Evolutionary conservation across 495 filamentous ascomycete genomes (phyloP).

Genomic region (Aspergillus saccharolyticus): DNA sequence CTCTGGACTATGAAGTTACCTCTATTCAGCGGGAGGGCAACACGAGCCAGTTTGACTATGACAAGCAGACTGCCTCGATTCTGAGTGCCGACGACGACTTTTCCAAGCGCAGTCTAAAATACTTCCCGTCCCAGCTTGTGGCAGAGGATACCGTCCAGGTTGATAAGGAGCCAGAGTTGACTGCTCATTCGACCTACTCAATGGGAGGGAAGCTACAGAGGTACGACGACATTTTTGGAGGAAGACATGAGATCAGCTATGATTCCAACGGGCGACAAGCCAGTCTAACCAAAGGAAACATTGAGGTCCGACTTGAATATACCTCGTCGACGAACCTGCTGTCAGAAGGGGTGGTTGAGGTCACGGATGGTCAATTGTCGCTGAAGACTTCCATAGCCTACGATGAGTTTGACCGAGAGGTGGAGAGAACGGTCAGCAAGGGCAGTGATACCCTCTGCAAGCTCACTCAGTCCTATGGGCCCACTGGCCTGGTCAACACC

Average conservation of each 20-base stretch:
- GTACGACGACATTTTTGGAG: slow-evolving; percentile 4
- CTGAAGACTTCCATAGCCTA: no score
- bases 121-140: slow-evolving; percentile 2
- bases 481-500: background rate
- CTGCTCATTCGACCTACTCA: background rate
- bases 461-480: background rate
- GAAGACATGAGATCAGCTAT: background rate
- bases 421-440: background rate
- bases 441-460: background rate
- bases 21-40: background rate
- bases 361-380: no score
- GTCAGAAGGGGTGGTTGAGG: no score
- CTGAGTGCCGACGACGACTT: no score
- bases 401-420: slow-evolving; percentile 11
- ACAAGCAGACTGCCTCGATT: background rate
- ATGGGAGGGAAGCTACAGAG: slow-evolving; percentile 1
- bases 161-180: background rate
- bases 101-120: background rate
- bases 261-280: slow-evolving; percentile 1
- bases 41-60: background rate
- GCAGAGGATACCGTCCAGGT: background rate
- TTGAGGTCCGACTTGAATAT: background rate
- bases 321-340: no score
- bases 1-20: no score
- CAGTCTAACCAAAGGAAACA: background rate